Base-by-base conservation (phyloP, 2,329 filamentous ascomycete genomes). In the Aspergillus thermomutatus region DNA sequence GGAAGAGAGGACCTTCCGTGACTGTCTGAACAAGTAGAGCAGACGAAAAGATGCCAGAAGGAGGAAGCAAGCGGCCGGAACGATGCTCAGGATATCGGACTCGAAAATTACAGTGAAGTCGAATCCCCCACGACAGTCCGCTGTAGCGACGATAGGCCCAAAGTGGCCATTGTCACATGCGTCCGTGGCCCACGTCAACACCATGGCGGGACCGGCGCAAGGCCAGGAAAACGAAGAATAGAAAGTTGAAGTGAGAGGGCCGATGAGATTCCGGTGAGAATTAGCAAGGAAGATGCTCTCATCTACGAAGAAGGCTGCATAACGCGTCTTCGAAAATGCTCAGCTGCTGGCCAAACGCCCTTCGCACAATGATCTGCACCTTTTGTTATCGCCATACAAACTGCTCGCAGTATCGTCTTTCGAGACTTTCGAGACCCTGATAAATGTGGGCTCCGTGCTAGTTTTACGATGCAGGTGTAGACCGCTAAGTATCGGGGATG, bases 31-130 rank as follows among this genome's bases (percentile, higher is more conserved):
- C 49, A 53, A 58, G 45, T 50, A 62, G 27, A 48, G 59, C 25
- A 53, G 50, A 54, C 51, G 64, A 56, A 58, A 37, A 7, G 50
- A 57, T 59, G 37, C 52, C 50, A 54, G 45, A 11, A 56, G 37
- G 37, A 54, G 55, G 48, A 60, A 56, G 45, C 43, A 55, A n/a
- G 49, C 47, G 8, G 52, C 47, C 5, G 57, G 57, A 14, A 48
- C 11, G n/a, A 64, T 41, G 37, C 50, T 62, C 46, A 63, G 52
- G 14, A 63, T 57, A 10, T 27, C 41, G 10, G 59, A 48, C 28
- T 63, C 60, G 25, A 62, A 63, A 17, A 57, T 19, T 10, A 59
- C 34, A 1, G 61, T 63, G 45, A 63, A 63, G 56, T 63, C 61
- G 49, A 63, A 62, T 14, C 61, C 61, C 41, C 59, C 60, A 6